A percentile compares a stretch with the other conserved stretches of the same genome.
These are phyloP conservation scores for Quercus parvula DNA, from an alignment of 306 rosid genomes.

Conservation along the genomic window DNA sequence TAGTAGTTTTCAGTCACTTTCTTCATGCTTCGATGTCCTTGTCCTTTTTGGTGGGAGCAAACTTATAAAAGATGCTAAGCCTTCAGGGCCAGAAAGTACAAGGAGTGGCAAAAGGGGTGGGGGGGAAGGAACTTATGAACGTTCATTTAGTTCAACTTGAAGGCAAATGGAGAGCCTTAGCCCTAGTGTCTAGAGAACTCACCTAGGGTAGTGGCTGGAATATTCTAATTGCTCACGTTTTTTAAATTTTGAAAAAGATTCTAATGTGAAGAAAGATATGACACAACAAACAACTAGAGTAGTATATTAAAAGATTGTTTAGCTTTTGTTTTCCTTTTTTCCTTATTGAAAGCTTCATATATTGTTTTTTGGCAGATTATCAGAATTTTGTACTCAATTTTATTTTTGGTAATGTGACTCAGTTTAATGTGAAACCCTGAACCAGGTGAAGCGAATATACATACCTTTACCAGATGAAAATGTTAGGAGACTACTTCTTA, in stretches of 20 bases:
- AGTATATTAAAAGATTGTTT: not conserved
- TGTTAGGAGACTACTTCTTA: slow-evolving; percentile 70
- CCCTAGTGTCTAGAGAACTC: not conserved
- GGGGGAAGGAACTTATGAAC: not conserved
- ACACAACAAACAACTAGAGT: not conserved
- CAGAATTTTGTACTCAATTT: not conserved
- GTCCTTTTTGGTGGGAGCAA: not conserved
- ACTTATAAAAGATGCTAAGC: not conserved
- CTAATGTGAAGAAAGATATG: not conserved
- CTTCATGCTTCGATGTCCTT: not conserved
- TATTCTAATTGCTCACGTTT: not conserved
- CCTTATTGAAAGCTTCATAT: slow-evolving; percentile 5
- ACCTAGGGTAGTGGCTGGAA: not conserved
- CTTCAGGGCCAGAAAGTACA: not conserved
- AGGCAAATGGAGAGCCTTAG: not conserved
- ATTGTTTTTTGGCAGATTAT: not conserved
- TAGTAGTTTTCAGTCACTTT: not conserved
- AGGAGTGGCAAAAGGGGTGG: not conserved
- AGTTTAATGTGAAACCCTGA: slow-evolving; percentile 24
- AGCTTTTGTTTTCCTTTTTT: not conserved
- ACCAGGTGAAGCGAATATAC: slow-evolving; percentile 87
- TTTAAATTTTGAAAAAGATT: not conserved
- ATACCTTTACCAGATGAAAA: slow-evolving; percentile 82
- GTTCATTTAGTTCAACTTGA: not conserved
- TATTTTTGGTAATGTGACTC: slow-evolving; percentile 15